phyloP scores from a whole-genome alignment of 2,329 filamentous ascomycete genomes.

The Xylaria sp. region DNA sequence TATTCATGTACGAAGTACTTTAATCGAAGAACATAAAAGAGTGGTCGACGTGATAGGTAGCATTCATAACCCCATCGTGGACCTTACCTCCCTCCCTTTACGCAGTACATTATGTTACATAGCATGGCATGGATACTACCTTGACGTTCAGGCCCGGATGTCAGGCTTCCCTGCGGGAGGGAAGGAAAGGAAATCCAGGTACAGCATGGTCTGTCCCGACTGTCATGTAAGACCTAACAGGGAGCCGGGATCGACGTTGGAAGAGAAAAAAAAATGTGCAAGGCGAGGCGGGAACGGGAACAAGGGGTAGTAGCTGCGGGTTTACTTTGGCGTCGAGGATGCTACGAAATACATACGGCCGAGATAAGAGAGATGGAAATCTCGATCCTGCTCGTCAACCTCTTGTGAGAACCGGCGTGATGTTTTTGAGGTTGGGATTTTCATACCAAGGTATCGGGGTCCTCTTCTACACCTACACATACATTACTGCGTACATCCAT shows the following conservation, averaged over 20 bases:
- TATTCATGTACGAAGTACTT: not conserved
- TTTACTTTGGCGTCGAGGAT: not conserved
- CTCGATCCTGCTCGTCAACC: not conserved
- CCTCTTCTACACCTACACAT: too few relatives aligned
- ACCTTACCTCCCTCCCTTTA: not conserved
- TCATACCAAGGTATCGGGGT: too few relatives aligned
- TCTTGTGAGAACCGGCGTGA: too few relatives aligned
- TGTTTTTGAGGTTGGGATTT: too few relatives aligned
- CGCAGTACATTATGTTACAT: not conserved
- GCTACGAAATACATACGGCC: not conserved
- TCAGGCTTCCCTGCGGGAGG: not conserved
- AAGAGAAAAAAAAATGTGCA: not conserved
- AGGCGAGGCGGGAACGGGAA: not conserved
- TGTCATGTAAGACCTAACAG: not conserved
- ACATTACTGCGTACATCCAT: too few relatives aligned
- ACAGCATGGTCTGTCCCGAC: not conserved
- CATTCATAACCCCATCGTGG: not conserved
- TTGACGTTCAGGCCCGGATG: not conserved
- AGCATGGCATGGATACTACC: not conserved
- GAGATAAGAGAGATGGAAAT: not conserved
- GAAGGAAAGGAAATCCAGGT: not conserved
- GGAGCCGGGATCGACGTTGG: not conserved
- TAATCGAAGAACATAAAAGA: not conserved
- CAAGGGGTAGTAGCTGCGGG: not conserved
- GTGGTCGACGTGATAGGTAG: not conserved